Evolutionary conservation across 768 basidiomycete species (phyloP), one percentile per base, ranked within the genome.

Genomic region (Baorangia bicolor): DNA sequence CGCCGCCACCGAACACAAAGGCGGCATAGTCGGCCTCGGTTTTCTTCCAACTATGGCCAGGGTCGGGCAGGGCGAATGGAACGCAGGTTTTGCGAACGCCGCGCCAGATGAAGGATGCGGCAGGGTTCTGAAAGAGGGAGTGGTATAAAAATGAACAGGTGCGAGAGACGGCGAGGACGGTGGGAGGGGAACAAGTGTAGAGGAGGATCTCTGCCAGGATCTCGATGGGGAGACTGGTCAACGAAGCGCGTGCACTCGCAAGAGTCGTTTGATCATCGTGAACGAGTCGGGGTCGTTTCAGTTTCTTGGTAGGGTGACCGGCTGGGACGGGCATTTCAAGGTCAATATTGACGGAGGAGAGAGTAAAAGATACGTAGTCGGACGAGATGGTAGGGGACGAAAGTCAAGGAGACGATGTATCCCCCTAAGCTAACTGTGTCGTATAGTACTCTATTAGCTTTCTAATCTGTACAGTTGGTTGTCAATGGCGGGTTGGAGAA

Each of bases 1-100:
- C 18, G 0, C 86, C 85, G 0, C 68, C 67, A 59, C 82, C 81
- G 54, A 86, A 90, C 23, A 89, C 56, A 51, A 88, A 81, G 0
- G 86, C 81, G n/a, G 83, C 85, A 65, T 84, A 87, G 0, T 80
- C 73, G 0, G 81, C 63, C 62, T 90, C 88, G 5, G 75, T 79
- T 5, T 40, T 52, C 13, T 40, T 49, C 64, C 81, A 81, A 0
- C 62, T 72, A 14, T 62, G 72, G 18, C 53, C 70, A 3, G 78
- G 81, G 6, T 77, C 74, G 1, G 80, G 83, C 11, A 83, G 68
- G 7, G 74, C 63, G 1, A 9, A 18, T 0, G 74, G 74, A 8
- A 45, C 20, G 58, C 68, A 77, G 7, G 68, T 59, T 27, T 73
- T 58, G 23, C 88, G 77, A 31, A 78, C 78, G 9, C 69, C 66